phyloP scores from a whole-genome alignment of 2,329 filamentous ascomycete genomes.

The Claviceps cyperi region DNA sequence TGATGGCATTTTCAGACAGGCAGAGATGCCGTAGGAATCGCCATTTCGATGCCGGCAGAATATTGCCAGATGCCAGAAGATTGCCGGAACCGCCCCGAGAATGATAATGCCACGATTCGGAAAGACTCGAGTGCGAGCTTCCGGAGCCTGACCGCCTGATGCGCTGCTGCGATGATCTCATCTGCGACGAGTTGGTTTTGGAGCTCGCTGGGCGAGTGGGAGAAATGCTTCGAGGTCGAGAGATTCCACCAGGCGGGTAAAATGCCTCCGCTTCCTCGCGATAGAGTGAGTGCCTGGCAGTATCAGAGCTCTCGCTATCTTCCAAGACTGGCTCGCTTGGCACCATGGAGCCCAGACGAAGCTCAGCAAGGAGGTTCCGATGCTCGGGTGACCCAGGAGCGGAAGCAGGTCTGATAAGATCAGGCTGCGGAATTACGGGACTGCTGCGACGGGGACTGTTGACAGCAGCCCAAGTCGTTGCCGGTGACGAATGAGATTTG shows the following conservation, averaged over 20 bases:
- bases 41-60: conserved; percentile 80
- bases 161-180: conserved; percentile 58
- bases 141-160: conserved; percentile 78
- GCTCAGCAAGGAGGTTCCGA: conserved; percentile 30
- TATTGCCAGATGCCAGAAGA: conserved; percentile 47
- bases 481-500: conserved; percentile 70
- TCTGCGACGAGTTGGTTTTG: conserved; percentile 53
- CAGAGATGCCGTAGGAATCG: conserved; percentile 85
- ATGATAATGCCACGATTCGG: conserved; percentile 45
- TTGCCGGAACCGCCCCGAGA: conserved; percentile 66
- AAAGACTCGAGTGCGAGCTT: conserved; percentile 74
- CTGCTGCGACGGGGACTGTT: conserved; percentile 49
- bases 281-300: conserved; percentile 26
- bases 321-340: conserved; percentile 35
- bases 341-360: conserved; percentile 45
- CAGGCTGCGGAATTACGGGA: conserved; percentile 48
- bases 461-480: conserved; percentile 48
- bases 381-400: conserved; percentile 49
- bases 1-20: conserved; percentile 81
- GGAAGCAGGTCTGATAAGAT: conserved; percentile 52
- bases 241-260: conserved; percentile 26
- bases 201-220: conserved; percentile 64
- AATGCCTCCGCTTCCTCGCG: conserved; percentile 33
- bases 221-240: conserved; percentile 61
- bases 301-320: conserved; percentile 20